These are phyloP conservation scores for Exophiala spinifera DNA, from an alignment of 2,329 filamentous ascomycete genomes.

Conservation along the genomic window DNA sequence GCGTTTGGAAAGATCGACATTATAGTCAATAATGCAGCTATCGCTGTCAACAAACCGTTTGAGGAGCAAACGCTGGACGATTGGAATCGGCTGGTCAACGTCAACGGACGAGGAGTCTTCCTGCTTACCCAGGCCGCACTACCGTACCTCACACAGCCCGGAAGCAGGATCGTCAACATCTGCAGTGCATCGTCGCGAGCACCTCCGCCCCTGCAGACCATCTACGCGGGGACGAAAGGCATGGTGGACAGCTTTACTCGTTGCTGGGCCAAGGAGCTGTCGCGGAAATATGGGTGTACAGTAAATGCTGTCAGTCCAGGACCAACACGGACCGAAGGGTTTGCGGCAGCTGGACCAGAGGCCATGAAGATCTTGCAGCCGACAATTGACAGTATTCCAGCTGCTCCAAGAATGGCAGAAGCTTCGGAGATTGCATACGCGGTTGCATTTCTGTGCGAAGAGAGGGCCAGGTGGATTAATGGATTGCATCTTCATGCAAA, in stretches of 20 bases:
- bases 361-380: constrained; percentile 33
- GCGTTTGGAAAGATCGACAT: constrained; percentile 26
- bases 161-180: too few relatives aligned
- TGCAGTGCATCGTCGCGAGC: too few relatives aligned
- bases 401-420: too few relatives aligned
- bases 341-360: constrained; percentile 42
- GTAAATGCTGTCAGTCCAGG: constrained; percentile 34
- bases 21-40: constrained; percentile 30
- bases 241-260: constrained; percentile 49
- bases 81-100: constrained; percentile 12
- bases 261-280: constrained; percentile 39
- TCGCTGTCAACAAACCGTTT: constrained; percentile 37
- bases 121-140: constrained; percentile 34
- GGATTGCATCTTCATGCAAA: constrained; percentile 39
- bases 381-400: constrained; percentile 44
- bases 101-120: constrained; percentile 18
- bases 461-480: constrained; percentile 49
- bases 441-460: constrained; percentile 47
- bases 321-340: constrained; percentile 29
- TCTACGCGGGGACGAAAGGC: constrained; percentile 50
- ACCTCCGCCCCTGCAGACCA: constrained; percentile 30
- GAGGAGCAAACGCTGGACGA: constrained; percentile 31
- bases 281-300: constrained; percentile 32
- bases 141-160: constrained; percentile 37
- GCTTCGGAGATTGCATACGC: constrained; percentile 51